Conservation (phyloP, 2,329 filamentous ascomycete genomes). For the Fusarium newnesense region DNA sequence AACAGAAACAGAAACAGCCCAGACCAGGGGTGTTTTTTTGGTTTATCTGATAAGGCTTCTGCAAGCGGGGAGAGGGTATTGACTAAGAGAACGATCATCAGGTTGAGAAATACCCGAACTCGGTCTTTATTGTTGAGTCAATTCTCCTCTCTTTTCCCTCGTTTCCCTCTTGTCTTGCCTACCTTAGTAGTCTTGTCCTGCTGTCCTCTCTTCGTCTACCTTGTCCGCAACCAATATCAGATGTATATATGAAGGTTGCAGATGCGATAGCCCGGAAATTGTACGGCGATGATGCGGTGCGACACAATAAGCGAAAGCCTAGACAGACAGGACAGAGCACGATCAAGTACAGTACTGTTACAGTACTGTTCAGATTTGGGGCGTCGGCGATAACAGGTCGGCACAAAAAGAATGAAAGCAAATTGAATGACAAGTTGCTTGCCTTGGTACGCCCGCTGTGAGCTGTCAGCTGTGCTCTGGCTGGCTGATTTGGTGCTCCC, state of each 20-base stretch:
- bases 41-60: slow-evolving; percentile 44
- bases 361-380: neutral
- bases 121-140: slow-evolving; percentile 30
- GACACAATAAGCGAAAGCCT: neutral
- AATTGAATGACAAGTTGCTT: slow-evolving; percentile 14
- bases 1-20: slow-evolving; percentile 16
- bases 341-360: neutral
- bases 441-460: slow-evolving; percentile 38
- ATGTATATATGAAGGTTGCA: neutral
- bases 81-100: slow-evolving; percentile 38
- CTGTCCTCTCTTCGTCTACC: neutral
- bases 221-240: neutral
- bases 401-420: neutral
- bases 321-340: neutral
- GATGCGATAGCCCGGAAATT: slow-evolving; percentile 17
- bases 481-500: slow-evolving; percentile 21
- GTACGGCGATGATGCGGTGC: slow-evolving; percentile 19
- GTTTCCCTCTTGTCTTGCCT: neutral
- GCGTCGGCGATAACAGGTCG: slow-evolving; percentile 32
- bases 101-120: slow-evolving; percentile 18
- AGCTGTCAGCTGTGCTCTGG: slow-evolving; percentile 28
- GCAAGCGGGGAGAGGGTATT: slow-evolving; percentile 42
- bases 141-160: neutral
- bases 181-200: neutral
- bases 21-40: slow-evolving; percentile 27